These are phyloP conservation scores for Fusarium floridanum DNA, from an alignment of 2,329 filamentous ascomycete species.

Conservation along the genomic window DNA sequence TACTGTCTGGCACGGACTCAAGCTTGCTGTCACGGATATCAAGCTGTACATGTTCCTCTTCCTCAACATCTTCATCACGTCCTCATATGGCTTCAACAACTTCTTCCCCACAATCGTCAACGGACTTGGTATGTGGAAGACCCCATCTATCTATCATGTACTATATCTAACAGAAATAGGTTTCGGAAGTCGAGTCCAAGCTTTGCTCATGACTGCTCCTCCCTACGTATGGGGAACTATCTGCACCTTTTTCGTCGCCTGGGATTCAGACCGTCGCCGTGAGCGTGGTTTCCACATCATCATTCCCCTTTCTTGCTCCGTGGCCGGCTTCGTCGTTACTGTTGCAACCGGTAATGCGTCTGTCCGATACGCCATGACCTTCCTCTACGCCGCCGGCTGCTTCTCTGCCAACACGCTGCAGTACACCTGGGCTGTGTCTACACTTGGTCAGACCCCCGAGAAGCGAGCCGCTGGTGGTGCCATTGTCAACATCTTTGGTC, in stretches of 20 bases:
- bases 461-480: constrained; percentile 53
- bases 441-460: constrained; percentile 53
- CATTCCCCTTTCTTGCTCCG: constrained; percentile 65
- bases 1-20: constrained; percentile 31
- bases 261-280: constrained; percentile 71
- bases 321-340: constrained; percentile 70
- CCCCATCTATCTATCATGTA: background rate
- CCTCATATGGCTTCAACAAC: constrained; percentile 50
- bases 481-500: constrained; percentile 53
- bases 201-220: constrained; percentile 68
- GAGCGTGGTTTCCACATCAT: constrained; percentile 73
- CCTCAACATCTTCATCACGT: constrained; percentile 43
- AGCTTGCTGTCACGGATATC: constrained; percentile 35
- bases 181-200: constrained; percentile 63
- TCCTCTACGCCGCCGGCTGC: constrained; percentile 38
- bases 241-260: constrained; percentile 68
- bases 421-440: constrained; percentile 52
- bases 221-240: constrained; percentile 69
- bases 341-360: constrained; percentile 62
- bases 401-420: constrained; percentile 52
- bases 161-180: constrained; percentile 3
- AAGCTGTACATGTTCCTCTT: constrained; percentile 41
- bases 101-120: constrained; percentile 65
- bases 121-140: constrained; percentile 58
- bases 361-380: constrained; percentile 41